Conservation (phyloP, 495 filamentous ascomycete genomes). For the Bombardia bombarda region DNA sequence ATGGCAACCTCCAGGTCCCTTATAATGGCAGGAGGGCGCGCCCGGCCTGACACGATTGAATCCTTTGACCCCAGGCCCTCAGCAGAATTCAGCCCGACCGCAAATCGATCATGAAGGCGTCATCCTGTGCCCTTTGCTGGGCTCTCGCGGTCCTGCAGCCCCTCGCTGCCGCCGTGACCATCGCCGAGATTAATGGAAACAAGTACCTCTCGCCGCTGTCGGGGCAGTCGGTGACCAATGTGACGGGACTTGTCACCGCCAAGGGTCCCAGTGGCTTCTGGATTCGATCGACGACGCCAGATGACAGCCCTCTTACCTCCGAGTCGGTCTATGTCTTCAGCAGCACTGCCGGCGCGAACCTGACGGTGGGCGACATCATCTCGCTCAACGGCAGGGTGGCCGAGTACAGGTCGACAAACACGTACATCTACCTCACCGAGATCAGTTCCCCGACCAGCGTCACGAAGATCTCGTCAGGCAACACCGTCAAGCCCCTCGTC, state of each 20-base stretch:
- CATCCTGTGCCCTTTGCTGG: slow-evolving; percentile 8
- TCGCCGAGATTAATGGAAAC: slow-evolving; percentile 54
- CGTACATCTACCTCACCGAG: slow-evolving; percentile 52
- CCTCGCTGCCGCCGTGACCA: slow-evolving; percentile 37
- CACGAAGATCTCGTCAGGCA: slow-evolving; percentile 35
- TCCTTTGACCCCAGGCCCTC: not conserved
- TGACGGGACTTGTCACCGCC: slow-evolving; percentile 53
- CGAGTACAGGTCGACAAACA: slow-evolving; percentile 44
- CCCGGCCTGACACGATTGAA: not conserved
- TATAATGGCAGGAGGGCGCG: not conserved
- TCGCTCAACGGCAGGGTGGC: slow-evolving; percentile 44
- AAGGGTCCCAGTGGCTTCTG: slow-evolving; percentile 50
- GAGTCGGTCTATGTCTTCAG: slow-evolving; percentile 52
- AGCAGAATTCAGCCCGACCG: too few species aligned
- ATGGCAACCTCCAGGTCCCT: not conserved
- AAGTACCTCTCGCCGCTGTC: slow-evolving; percentile 49
- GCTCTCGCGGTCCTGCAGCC: slow-evolving; percentile 16
- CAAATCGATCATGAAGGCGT: slow-evolving; percentile 10
- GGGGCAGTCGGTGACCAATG: slow-evolving; percentile 39
- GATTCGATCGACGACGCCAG: slow-evolving; percentile 44
- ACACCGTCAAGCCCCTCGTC: slow-evolving; percentile 36
- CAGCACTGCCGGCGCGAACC: slow-evolving; percentile 24
- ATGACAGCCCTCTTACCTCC: slow-evolving; percentile 33
- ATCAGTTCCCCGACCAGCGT: slow-evolving; percentile 40
- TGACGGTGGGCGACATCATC: slow-evolving; percentile 49